Evolutionary conservation across 768 basidiomycete genomes (phyloP), one percentile per base, ranked within the genome.

Genomic region (Grammothele lineata): DNA sequence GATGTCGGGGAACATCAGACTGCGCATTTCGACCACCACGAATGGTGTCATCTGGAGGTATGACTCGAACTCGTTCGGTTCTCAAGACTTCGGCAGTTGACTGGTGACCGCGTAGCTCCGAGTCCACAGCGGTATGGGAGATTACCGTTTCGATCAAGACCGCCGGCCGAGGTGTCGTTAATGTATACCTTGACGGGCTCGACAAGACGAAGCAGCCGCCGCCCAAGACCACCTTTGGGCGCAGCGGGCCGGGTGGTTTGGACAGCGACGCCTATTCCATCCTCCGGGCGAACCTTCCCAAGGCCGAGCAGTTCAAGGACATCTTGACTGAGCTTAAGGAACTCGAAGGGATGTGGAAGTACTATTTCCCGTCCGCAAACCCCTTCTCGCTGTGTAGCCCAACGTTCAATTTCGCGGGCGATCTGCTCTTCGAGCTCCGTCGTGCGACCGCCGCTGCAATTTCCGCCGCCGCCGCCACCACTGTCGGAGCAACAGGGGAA

Each of bases 321-420:
- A 45, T 62, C 25, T 36, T 59, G 24, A 33, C 44, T 19, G 53
- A 57, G 46, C 53, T 66, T 45, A 51, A 50, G 38, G 51, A 38
- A 24, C 60, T 66, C 55, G 58, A 63, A 42, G 63, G 62, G 33
- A 48, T 42, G 18, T 66, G 63, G 63, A 35, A 57, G 37, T 52
- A 48, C 37, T 57, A 53, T 47, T 62, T 53, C 38, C 57, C 57
- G 30, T 57, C 54, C 32, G 47, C 53, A 6, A 43, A 53, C 18
- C 54, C 61, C n/a, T 64, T 57, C 54, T 50, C 51, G 22, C 57
- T 66, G 34, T 48, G 58, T n/a, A 58, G 60, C 47, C 65, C 65
- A 9, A 56, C 58, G 3, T 66, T 66, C 58, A 65, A 60, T 51
- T 26, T 43, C 40, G 39, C 55, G 24, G 65, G 65, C 30, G 65